Conservation (phyloP, 306 rosid genomes). For the Inga laurina region DNA sequence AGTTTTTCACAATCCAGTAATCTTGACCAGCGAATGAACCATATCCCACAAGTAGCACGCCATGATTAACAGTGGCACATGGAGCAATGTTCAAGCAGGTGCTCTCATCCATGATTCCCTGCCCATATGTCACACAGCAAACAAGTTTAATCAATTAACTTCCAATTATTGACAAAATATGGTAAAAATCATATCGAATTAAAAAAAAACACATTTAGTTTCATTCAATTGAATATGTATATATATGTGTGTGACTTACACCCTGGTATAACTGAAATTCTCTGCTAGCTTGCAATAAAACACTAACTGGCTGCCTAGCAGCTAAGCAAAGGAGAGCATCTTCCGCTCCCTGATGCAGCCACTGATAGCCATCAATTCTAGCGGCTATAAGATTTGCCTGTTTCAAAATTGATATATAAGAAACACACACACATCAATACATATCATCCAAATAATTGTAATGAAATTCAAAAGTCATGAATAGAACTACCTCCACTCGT, state of each 20-base stretch:
- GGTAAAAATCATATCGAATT: too few species aligned
- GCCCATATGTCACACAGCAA: neutral
- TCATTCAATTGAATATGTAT: neutral
- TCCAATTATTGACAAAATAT: neutral
- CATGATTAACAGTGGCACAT: slow-evolving; percentile 38
- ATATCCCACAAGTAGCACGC: slow-evolving; percentile 47
- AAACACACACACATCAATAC: too few species aligned
- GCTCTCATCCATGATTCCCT: slow-evolving; percentile 35
- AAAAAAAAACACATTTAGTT: too few species aligned
- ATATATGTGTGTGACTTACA: neutral
- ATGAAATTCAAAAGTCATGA: too few species aligned
- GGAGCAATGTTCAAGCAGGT: neutral
- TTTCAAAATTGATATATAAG: neutral
- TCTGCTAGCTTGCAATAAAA: neutral
- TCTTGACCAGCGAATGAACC: slow-evolving; percentile 38
- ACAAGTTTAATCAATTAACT: neutral
- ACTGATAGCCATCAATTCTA: neutral
- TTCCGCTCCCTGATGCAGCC: neutral
- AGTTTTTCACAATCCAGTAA: neutral
- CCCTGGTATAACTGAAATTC: neutral
- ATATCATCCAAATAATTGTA: too few species aligned
- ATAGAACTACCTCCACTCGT: too few species aligned
- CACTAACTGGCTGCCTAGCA: neutral
- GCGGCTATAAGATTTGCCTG: neutral
- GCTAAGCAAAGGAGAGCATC: neutral